Percentiles rank a stretch among this genome's conserved stretches.
Conservation (phyloP, 2,329 filamentous ascomycete genomes). For the Penicillium sp. region DNA sequence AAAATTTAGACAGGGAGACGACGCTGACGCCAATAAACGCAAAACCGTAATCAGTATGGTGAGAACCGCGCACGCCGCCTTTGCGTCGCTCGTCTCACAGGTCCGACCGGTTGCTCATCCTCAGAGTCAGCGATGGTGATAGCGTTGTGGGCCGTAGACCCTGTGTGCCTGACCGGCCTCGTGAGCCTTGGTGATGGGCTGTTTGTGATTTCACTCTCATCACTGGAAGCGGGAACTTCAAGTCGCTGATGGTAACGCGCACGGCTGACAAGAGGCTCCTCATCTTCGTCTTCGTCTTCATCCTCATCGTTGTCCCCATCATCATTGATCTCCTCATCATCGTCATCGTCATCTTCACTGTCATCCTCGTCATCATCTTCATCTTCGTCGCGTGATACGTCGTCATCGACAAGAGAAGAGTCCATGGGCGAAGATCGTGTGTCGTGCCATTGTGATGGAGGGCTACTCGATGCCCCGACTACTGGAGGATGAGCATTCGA, state of each 20-base stretch:
- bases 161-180: slow-evolving; percentile 8
- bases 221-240: slow-evolving; percentile 2
- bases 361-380: background rate
- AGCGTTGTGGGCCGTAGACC: slow-evolving; percentile 13
- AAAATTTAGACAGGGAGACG: slow-evolving; percentile 1
- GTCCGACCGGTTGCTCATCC: slow-evolving; percentile 28
- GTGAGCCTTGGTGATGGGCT: slow-evolving; percentile 16
- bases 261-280: slow-evolving; percentile 1
- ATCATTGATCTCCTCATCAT: background rate
- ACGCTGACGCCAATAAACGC: background rate
- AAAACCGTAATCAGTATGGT: slow-evolving; percentile 20
- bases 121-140: slow-evolving; percentile 29
- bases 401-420: slow-evolving; percentile 1
- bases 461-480: background rate
- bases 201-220: slow-evolving; percentile 13
- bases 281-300: background rate
- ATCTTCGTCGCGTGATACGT: background rate
- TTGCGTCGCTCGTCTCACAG: slow-evolving; percentile 24
- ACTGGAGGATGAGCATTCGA: background rate
- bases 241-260: background rate
- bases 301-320: background rate
- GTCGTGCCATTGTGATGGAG: background rate
- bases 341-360: background rate
- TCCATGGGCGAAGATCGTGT: slow-evolving; percentile 1
- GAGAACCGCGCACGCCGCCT: slow-evolving; percentile 23